Percentiles rank a stretch among this genome's conserved stretches.
These are phyloP conservation scores for Mortierella sp. DNA, from an alignment of 371 early-diverging fungal species.

Conservation along the genomic window DNA sequence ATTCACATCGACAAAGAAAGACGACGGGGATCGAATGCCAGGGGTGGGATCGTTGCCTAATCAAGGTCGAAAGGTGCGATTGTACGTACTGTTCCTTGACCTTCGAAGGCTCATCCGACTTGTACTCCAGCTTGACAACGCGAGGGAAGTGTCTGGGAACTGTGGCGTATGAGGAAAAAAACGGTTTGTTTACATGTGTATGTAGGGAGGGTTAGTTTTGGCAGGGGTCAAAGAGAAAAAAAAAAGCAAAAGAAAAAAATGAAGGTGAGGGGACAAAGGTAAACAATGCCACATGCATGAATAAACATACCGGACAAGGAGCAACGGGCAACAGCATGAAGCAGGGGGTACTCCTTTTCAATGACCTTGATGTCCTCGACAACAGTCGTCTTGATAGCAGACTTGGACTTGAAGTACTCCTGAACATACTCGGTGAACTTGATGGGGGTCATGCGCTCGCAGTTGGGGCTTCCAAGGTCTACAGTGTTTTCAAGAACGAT, in stretches of 20 bases:
- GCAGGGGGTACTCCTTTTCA: conserved; percentile 86
- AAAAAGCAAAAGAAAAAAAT: no score
- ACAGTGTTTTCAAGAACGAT: not conserved
- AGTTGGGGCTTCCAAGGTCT: conserved; percentile 89
- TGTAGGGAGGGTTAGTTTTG: not conserved
- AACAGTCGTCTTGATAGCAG: conserved; percentile 73
- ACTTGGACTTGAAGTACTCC: conserved; percentile 63
- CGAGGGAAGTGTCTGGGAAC: conserved; percentile 84
- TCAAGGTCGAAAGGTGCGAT: not conserved
- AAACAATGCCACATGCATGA: not conserved
- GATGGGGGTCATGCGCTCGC: conserved; percentile 90
- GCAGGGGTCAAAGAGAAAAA: not conserved
- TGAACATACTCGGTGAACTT: conserved; percentile 80
- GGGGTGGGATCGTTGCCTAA: conserved; percentile 1
- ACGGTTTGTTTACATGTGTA: not conserved
- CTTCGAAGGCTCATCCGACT: conserved; percentile 76
- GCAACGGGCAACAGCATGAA: conserved; percentile 86
- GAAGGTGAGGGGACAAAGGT: not conserved
- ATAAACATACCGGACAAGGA: conserved; percentile 69
- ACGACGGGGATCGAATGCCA: conserved; percentile 14
- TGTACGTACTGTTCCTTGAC: conserved; percentile 85
- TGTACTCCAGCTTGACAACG: conserved; percentile 85
- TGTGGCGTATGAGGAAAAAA: conserved; percentile 15
- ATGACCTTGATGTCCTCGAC: conserved; percentile 76
- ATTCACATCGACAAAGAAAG: not conserved